Evolutionary conservation across 2,329 filamentous ascomycete genomes (phyloP).

Genomic region (Trichoderma koningiopsis): DNA sequence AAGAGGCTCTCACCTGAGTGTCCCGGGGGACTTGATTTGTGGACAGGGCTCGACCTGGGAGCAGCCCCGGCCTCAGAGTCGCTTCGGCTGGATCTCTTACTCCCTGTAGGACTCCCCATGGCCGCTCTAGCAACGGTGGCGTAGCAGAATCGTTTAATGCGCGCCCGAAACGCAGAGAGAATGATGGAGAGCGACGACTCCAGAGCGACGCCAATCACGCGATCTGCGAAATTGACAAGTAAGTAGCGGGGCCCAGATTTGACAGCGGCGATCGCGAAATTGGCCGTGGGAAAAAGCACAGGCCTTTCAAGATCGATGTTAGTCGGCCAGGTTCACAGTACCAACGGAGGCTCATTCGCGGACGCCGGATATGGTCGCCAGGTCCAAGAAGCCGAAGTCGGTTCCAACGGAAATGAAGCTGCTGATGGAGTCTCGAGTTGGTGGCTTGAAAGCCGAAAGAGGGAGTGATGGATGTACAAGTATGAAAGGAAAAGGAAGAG

Average conservation of each 20-base stretch:
- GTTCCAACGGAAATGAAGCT: not conserved
- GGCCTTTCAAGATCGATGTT: not conserved
- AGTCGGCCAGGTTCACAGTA: not conserved
- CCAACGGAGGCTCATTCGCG: not conserved
- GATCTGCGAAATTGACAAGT: not conserved
- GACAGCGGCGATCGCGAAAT: not conserved
- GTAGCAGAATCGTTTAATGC: not conserved
- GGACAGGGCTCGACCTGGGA: conserved; percentile 11
- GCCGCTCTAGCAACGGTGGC: not conserved
- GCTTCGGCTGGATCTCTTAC: conserved; percentile 25
- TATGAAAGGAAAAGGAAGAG: not conserved
- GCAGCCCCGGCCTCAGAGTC: conserved; percentile 13
- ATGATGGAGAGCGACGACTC: not conserved
- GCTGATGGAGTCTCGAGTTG: not conserved
- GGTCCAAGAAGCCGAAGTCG: not conserved
- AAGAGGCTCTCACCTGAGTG: conserved; percentile 6
- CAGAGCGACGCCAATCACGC: not conserved
- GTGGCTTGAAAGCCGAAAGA: not conserved
- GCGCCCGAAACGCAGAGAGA: not conserved
- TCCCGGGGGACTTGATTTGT: conserved; percentile 1
- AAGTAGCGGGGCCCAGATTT: not conserved
- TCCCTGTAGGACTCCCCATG: conserved; percentile 22
- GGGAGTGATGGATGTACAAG: not conserved
- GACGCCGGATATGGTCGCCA: not conserved
- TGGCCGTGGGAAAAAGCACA: not conserved